These are phyloP conservation scores for Diplodia seriata DNA, from an alignment of 2,329 filamentous ascomycete species.

Conservation along the genomic window DNA sequence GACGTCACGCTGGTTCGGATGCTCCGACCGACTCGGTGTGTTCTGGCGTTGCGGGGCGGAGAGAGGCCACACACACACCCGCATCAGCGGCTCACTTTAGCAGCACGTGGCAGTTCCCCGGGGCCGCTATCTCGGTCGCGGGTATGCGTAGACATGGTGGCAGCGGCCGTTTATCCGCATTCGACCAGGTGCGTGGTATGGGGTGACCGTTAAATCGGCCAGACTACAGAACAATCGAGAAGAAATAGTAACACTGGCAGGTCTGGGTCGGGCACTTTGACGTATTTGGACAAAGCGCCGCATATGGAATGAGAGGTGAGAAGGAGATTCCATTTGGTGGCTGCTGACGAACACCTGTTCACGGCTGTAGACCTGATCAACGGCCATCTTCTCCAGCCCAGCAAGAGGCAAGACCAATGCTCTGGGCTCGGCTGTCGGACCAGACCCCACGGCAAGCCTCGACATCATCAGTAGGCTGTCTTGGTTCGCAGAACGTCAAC, in stretches of 20 bases:
- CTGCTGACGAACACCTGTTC: slow-evolving; percentile 9
- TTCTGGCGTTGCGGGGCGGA: background rate
- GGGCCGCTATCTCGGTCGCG: background rate
- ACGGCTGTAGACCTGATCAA: background rate
- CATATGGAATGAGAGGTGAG: background rate
- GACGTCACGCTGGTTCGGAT: slow-evolving; percentile 4
- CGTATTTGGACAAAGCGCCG: background rate
- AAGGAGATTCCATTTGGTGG: background rate
- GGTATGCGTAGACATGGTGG: background rate
- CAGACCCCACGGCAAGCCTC: background rate
- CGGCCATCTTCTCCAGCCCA: background rate
- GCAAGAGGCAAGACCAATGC: background rate
- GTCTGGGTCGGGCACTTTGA: background rate
- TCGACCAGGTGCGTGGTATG: background rate
- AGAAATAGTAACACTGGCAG: background rate
- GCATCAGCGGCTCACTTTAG: background rate
- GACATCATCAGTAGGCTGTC: background rate
- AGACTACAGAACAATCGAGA: background rate
- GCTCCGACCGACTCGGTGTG: background rate
- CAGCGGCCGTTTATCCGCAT: background rate
- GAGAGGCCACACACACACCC: background rate
- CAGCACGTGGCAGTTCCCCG: background rate
- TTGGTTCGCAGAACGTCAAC: background rate
- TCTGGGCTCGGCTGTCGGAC: background rate
- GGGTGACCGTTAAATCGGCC: background rate